These are phyloP conservation scores for Colletotrichum simmondsii DNA, from an alignment of 2,329 filamentous ascomycete species.

Conservation along the genomic window DNA sequence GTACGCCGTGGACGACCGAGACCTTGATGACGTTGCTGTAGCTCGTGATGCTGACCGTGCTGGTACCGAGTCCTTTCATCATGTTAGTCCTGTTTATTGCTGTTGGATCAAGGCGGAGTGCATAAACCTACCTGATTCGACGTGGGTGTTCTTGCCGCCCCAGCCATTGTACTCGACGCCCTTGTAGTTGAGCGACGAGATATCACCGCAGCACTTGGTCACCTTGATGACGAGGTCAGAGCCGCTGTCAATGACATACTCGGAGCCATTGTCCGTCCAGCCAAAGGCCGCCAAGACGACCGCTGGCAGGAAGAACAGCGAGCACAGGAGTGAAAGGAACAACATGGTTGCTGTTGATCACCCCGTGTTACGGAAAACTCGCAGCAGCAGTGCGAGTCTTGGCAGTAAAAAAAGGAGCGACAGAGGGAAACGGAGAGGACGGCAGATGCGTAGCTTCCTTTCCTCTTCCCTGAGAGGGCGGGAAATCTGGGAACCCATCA, in stretches of 20 bases:
- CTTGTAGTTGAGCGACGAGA: conserved; percentile 46
- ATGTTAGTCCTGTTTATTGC: neutral
- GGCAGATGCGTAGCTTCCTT: neutral
- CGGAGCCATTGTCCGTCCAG: conserved; percentile 49
- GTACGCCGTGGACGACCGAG: conserved; percentile 43
- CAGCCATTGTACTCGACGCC: conserved; percentile 46
- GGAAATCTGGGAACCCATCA: neutral
- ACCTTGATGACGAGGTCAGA: conserved; percentile 46
- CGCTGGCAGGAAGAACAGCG: conserved; percentile 41
- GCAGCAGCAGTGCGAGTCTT: conserved; percentile 14
- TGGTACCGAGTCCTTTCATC: conserved; percentile 41
- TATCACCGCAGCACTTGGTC: conserved; percentile 47
- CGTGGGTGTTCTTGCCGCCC: conserved; percentile 43
- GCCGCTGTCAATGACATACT: conserved; percentile 50
- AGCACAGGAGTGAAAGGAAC: conserved; percentile 39
- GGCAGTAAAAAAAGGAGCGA: conserved; percentile 7
- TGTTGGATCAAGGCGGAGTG: too few species aligned
- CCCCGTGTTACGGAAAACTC: neutral
- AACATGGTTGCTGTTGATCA: conserved; percentile 37
- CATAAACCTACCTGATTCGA: conserved; percentile 35
- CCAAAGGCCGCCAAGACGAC: conserved; percentile 50
- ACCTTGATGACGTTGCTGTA: conserved; percentile 47
- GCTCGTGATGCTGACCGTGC: conserved; percentile 43
- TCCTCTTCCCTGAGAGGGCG: neutral
- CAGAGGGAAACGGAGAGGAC: neutral